phyloP scores from a whole-genome alignment of 169 alveolate species.

The Eimeria maxima region DNA sequence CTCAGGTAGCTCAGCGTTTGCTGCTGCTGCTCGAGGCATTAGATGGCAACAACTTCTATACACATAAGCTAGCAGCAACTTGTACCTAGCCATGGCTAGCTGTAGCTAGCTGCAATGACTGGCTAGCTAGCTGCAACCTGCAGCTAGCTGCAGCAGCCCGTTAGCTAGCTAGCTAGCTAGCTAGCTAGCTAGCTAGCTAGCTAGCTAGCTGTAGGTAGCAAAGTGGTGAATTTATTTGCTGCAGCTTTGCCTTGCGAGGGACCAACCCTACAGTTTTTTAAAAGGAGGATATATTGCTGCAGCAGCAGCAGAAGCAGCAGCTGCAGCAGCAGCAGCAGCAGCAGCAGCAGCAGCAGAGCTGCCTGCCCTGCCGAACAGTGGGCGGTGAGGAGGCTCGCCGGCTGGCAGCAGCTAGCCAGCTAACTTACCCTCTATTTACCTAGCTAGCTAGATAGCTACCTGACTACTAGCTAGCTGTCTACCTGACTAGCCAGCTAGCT shows the following conservation, averaged over 20 bases:
- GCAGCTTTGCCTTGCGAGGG: no score
- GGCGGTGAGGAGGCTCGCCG: neutral
- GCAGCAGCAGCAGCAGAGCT: neutral
- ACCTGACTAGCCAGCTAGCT: no score
- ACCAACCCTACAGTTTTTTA: no score
- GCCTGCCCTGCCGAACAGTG: neutral
- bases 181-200: slow-evolving; percentile 23
- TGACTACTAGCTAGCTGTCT: no score
- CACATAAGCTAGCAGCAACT: slow-evolving; percentile 5
- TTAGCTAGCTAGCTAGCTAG: neutral
- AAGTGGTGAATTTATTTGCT: neutral
- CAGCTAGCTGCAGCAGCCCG: neutral
- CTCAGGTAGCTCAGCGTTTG: slow-evolving; percentile 29
- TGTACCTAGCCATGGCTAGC: slow-evolving; percentile 13
- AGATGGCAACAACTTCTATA: slow-evolving; percentile 46
- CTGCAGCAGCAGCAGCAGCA: no score
- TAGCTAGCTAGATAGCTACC: no score
- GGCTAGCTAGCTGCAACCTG: slow-evolving; percentile 14
- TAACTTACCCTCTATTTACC: neutral
- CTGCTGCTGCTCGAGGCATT: slow-evolving; percentile 33
- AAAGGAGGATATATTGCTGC: no score
- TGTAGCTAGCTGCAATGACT: neutral
- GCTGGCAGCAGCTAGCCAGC: neutral
- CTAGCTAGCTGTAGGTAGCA: slow-evolving; percentile 4
- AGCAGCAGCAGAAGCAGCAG: no score